These are phyloP conservation scores for Cicer cuneatum DNA, from an alignment of 306 rosid species.

Conservation along the genomic window DNA sequence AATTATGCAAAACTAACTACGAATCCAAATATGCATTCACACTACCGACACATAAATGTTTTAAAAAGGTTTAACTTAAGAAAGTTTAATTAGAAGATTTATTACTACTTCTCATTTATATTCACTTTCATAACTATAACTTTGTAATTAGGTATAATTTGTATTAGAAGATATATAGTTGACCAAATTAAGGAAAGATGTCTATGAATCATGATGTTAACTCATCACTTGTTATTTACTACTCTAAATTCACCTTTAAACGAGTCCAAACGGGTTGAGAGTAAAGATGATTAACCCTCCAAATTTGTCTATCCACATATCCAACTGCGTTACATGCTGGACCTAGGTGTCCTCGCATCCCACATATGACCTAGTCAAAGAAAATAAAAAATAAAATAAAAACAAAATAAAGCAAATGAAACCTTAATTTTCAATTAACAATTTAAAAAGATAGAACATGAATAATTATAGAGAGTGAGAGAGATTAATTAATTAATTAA, in stretches of 20 bases:
- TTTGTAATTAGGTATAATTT: too few relatives aligned
- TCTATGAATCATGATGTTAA: background rate
- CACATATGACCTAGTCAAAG: conserved; percentile 68
- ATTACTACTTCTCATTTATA: too few relatives aligned
- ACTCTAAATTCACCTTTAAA: conserved; percentile 54
- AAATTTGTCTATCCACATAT: conserved; percentile 74
- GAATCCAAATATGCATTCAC: too few relatives aligned
- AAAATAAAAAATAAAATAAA: background rate
- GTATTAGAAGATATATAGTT: background rate
- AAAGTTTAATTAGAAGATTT: too few relatives aligned
- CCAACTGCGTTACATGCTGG: conserved; percentile 95
- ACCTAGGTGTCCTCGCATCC: conserved; percentile 85
- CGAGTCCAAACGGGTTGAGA: conserved; percentile 78
- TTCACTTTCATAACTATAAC: too few relatives aligned
- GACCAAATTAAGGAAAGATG: background rate
- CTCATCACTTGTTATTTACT: background rate
- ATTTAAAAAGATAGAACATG: background rate
- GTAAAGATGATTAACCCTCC: conserved; percentile 88
- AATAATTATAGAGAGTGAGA: background rate
- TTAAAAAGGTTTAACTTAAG: too few relatives aligned
- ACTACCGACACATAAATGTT: too few relatives aligned
- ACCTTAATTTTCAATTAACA: background rate
- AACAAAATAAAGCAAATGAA: too few relatives aligned
- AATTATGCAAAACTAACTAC: too few relatives aligned
- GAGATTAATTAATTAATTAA: background rate